Base-by-base conservation (phyloP, 108 stramenopile species). In the Schizochytrium sp. region DNA sequence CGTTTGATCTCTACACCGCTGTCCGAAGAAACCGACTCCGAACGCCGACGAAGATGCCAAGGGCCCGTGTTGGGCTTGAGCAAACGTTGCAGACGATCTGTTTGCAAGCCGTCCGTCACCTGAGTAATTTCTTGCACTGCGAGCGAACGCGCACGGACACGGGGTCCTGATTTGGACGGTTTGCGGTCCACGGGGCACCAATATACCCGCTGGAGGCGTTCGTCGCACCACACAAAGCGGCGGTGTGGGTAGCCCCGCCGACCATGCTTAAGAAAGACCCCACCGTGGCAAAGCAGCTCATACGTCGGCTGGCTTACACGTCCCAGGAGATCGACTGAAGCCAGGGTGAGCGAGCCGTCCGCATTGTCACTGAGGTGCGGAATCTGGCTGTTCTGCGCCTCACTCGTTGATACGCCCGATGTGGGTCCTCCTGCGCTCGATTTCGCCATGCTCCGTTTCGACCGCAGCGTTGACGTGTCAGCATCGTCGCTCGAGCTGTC, bases 141-240 rank as follows among this genome's bases (percentile, higher is more conserved):
- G 21, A 69, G 12, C 6, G 63, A 69, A 12, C 63, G 63, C 12
- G 63, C 63, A 14, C 41, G 25, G 25, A 41, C 41, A 23, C 63
- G 63, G 10, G 63, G 63, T 69, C 63, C 63, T 10, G 25, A 23
- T 23, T 69, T 69, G 14, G 63, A 41, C 25, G 63, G 63, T 41
- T 69, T 69, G 63, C 63, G 63, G 76, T 83, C 76, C 48, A 83
- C 45, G 16, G 45, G n/a, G 4, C 76, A 83, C 76, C 76, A 83
- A 53, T 83, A 83, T 12, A 83, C 51, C 6, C 28, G 19, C 28
- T 83, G 48, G 16, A 83, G n/a, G 19, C 48, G 48, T 45, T 83
- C 48, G 51, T 83, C 76, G 51, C 76, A 83, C 76, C 76, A 83
- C 19, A 83, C 76, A 34, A 83, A 83, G n/a, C 76, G 76, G 1